Base-by-base conservation (phyloP, 2,329 filamentous ascomycete species). In the Trichoderma koningiopsis region DNA sequence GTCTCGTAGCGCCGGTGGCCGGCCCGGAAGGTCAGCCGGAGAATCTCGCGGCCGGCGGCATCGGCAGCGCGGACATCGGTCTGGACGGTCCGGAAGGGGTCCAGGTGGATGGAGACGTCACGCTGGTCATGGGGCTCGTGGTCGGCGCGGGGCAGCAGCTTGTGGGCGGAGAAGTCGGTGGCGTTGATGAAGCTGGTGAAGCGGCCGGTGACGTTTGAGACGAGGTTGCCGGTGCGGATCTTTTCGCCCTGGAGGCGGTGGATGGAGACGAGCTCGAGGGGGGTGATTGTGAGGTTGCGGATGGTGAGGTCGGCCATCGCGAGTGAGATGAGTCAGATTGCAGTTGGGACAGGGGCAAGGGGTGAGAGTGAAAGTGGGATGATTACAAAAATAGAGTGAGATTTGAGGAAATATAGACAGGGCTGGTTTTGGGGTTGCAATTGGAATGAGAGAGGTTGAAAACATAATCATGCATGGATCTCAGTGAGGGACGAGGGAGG, bases 261-360 rank as follows among this genome's bases (percentile, higher is more conserved):
- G 70, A 95, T 83, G 70, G 77, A 84, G 78, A 89, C 90, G 74
- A 97, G 86, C 73, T 90, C 88, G 68, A 97, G 83, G n/a, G 89
- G 85, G 60, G 87, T 89, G 69, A 87, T 84, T 56, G 92, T 95
- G 72, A 97, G 83, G 79, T 97, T 97, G 75, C 94, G 93, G 75
- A 97, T 88, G 5, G 87, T 92, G 73, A 97, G 82, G 69, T 81
- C 79, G 22, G 82, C 79, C 85, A 87, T 87, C 68, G 69, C 72
- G 74, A 70, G 57, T 57, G 63, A 33, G 14, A 63, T 57, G 37
- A 35, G 52, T 33, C 52, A 29, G 60, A 31, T 49, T 47, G 33
- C 31, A n/a, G 14, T 19, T 40, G 37, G 37, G 8, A 37, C 22
- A 40, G 29, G 8, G 16, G 19, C n/a, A n/a, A n/a, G 22, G 22